Conservation (phyloP, 768 basidiomycete species). For the Tubosaeta brunneosetosa region DNA sequence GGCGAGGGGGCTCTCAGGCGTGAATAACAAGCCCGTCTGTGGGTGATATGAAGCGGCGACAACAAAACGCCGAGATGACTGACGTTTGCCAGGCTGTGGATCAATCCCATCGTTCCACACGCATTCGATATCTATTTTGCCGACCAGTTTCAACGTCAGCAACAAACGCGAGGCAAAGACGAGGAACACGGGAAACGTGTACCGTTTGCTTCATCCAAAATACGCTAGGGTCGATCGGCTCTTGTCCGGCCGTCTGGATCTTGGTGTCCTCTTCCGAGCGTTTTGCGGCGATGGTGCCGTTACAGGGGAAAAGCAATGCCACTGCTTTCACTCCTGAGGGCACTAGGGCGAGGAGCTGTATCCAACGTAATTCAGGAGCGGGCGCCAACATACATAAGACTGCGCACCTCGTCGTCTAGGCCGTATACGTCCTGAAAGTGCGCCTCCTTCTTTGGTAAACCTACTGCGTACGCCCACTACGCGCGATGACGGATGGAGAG, state of each 20-base stretch:
- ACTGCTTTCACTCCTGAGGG: slow-evolving; percentile 77
- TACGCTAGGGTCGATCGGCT: slow-evolving; percentile 55
- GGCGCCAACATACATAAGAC: neutral
- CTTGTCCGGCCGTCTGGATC: slow-evolving; percentile 44
- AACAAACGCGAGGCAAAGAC: neutral
- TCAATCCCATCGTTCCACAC: slow-evolving; percentile 82
- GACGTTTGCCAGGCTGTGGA: slow-evolving; percentile 82
- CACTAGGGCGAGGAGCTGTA: slow-evolving; percentile 65
- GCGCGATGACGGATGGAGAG: neutral
- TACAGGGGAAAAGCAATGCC: slow-evolving; percentile 77
- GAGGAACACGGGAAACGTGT: slow-evolving; percentile 12
- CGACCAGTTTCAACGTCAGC: neutral
- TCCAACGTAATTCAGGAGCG: neutral
- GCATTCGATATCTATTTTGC: slow-evolving; percentile 61
- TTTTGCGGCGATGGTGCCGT: slow-evolving; percentile 44
- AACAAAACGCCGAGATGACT: slow-evolving; percentile 18
- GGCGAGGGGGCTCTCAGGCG: slow-evolving; percentile 55
- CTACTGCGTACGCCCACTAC: slow-evolving; percentile 70
- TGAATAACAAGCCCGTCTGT: slow-evolving; percentile 55
- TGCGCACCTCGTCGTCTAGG: slow-evolving; percentile 57
- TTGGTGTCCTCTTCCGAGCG: slow-evolving; percentile 57
- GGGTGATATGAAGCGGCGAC: slow-evolving; percentile 1
- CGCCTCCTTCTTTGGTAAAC: slow-evolving; percentile 45
- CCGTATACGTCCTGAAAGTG: slow-evolving; percentile 72
- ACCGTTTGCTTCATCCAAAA: slow-evolving; percentile 93